Percentiles rank a stretch among this genome's conserved stretches.
phyloP scores from a whole-genome alignment of 257 asterid genomes.

The Linaria vulgaris region DNA sequence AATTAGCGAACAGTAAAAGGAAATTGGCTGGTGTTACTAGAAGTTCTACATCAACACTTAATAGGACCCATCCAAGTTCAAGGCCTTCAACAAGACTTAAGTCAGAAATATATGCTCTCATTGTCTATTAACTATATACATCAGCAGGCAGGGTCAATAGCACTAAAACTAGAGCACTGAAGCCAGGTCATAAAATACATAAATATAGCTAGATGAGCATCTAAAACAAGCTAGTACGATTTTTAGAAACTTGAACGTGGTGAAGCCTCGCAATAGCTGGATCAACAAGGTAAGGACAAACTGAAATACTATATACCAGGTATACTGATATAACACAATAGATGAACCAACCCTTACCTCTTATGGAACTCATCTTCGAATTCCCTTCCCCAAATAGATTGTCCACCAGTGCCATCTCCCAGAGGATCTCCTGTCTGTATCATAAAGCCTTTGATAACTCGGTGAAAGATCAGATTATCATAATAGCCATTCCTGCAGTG shows the following conservation, averaged over 20 bases:
- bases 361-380: constrained; percentile 98
- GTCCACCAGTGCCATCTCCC: constrained; percentile 99
- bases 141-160: no score
- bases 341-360: constrained; percentile 50
- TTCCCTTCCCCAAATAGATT: constrained; percentile 99
- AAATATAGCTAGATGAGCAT: neutral
- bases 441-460: constrained; percentile 97
- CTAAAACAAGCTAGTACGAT: neutral
- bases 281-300: neutral
- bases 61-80: neutral
- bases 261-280: constrained; percentile 6
- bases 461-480: constrained; percentile 92
- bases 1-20: neutral
- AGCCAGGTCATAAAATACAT: constrained; percentile 20
- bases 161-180: constrained; percentile 9
- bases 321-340: neutral
- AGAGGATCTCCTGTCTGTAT: constrained; percentile 98
- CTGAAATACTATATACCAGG: neutral
- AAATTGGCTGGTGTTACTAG: neutral
- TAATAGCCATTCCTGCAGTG: constrained; percentile 96
- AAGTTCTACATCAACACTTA: neutral
- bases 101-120: no score
- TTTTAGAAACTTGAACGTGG: constrained; percentile 4
- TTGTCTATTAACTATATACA: no score
- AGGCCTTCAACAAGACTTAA: constrained; percentile 1